Evolutionary conservation across 2,329 filamentous ascomycete genomes (phyloP).

Genomic region (Periconia sp.): DNA sequence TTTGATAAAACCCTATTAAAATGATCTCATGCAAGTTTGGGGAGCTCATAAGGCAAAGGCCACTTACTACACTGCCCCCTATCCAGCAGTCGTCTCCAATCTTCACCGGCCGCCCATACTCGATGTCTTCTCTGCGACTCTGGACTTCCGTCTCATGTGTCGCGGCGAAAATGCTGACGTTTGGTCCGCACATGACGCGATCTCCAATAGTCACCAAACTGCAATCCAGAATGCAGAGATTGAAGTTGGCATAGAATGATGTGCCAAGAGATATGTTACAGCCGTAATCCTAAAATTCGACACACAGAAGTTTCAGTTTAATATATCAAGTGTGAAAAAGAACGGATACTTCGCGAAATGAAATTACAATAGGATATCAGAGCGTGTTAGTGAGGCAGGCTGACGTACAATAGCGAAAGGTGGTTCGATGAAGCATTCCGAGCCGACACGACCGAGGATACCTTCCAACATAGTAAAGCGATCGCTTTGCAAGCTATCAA

Average conservation of each 20-base stretch:
- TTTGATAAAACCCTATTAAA: too few species aligned
- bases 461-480: constrained; percentile 26
- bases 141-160: constrained; percentile 56
- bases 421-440: constrained; percentile 57
- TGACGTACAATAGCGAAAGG: constrained; percentile 50
- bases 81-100: constrained; percentile 40
- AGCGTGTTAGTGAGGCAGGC: too few species aligned
- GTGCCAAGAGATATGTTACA: constrained; percentile 67
- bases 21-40: too few species aligned
- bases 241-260: constrained; percentile 59
- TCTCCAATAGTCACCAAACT: constrained; percentile 56
- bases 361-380: background rate
- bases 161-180: constrained; percentile 55
- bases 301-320: too few species aligned
- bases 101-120: constrained; percentile 52
- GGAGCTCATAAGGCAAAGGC: too few species aligned
- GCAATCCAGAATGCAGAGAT: constrained; percentile 56
- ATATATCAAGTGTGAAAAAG: constrained; percentile 37
- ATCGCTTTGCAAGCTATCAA: constrained; percentile 26
- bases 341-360: background rate
- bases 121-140: constrained; percentile 50
- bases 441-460: constrained; percentile 37
- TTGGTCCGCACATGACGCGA: constrained; percentile 55
- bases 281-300: constrained; percentile 58
- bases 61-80: constrained; percentile 25